Percentiles rank a stretch among this genome's conserved stretches.
Evolutionary conservation across 805 yeast species (phyloP).

Genomic region (Metschnikowia amazonensis): DNA sequence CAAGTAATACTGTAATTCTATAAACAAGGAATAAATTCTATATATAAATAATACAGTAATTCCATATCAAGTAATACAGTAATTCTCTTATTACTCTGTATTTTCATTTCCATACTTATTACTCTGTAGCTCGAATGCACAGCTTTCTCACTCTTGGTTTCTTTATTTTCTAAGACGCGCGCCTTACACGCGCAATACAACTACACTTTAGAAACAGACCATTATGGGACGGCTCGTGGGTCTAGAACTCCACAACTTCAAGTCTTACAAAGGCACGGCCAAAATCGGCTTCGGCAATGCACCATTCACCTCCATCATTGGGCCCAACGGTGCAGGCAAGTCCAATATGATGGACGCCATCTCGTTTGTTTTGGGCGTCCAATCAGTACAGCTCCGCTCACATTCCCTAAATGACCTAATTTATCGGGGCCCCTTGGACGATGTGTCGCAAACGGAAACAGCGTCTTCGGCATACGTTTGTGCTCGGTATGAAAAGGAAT

Average conservation of each 20-base stretch:
- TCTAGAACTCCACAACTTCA: constrained; percentile 79
- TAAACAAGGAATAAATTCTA: too few species aligned
- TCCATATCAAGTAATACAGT: too few species aligned
- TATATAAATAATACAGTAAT: too few species aligned
- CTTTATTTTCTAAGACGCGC: not conserved
- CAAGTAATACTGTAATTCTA: too few species aligned
- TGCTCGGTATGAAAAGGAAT: constrained; percentile 66
- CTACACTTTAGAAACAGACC: too few species aligned
- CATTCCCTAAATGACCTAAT: constrained; percentile 69
- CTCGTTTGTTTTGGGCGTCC: constrained; percentile 87
- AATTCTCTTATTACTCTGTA: too few species aligned
- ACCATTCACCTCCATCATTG: constrained; percentile 84
- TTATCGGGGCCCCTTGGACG: constrained; percentile 58
- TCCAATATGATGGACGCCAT: constrained; percentile 97
- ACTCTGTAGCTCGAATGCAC: too few species aligned
- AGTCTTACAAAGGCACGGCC: constrained; percentile 79
- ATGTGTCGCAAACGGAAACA: constrained; percentile 24
- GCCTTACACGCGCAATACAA: not conserved
- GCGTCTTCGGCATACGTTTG: constrained; percentile 64
- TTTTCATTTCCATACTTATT: too few species aligned
- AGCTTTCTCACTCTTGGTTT: too few species aligned
- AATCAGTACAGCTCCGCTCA: constrained; percentile 73
- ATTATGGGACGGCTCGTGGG: constrained; percentile 89
- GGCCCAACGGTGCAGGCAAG: constrained; percentile 99
- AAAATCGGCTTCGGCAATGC: constrained; percentile 80